phyloP scores from a whole-genome alignment of 305 asterid species.

The Fraxinus sp. region DNA sequence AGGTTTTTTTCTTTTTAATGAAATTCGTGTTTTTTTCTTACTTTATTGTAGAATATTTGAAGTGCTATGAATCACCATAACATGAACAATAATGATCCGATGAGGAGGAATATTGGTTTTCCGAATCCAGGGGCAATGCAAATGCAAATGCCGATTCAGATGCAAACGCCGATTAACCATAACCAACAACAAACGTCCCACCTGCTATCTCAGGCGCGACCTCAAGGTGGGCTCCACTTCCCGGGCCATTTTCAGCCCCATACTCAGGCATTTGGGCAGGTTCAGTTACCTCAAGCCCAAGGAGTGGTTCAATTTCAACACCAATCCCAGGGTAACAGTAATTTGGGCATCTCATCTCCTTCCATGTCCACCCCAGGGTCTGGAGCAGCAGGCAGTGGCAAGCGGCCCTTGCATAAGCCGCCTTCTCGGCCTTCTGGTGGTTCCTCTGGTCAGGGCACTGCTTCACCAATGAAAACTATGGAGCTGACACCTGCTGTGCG shows the following conservation, averaged over 20 bases:
- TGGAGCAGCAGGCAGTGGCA: conserved; percentile 35
- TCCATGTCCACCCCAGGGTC: conserved; percentile 47
- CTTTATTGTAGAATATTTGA: conserved; percentile 23
- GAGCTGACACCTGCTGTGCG: conserved; percentile 81
- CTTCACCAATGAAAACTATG: conserved; percentile 89
- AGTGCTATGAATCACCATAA: conserved; percentile 43
- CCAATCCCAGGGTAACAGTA: conserved; percentile 32
- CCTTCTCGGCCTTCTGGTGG: conserved; percentile 74
- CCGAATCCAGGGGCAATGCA: conserved; percentile 42
- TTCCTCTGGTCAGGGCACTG: conserved; percentile 62
- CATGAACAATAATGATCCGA: conserved; percentile 36
- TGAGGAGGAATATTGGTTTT: conserved; percentile 40
- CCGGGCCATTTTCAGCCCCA: conserved; percentile 66
- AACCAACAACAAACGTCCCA: conserved; percentile 40
- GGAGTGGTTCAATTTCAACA: conserved; percentile 25
- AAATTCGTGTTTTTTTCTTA: not conserved
- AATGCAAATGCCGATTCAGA: conserved; percentile 31
- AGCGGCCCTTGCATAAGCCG: conserved; percentile 54
- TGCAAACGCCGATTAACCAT: conserved; percentile 38
- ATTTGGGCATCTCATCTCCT: conserved; percentile 48
- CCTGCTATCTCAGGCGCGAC: conserved; percentile 41
- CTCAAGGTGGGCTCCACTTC: conserved; percentile 51
- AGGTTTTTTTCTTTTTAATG: not conserved
- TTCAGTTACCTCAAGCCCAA: conserved; percentile 38
- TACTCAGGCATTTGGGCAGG: conserved; percentile 39